These are phyloP conservation scores for Cudoniella acicularis DNA, from an alignment of 495 filamentous ascomycete genomes.

Conservation along the genomic window DNA sequence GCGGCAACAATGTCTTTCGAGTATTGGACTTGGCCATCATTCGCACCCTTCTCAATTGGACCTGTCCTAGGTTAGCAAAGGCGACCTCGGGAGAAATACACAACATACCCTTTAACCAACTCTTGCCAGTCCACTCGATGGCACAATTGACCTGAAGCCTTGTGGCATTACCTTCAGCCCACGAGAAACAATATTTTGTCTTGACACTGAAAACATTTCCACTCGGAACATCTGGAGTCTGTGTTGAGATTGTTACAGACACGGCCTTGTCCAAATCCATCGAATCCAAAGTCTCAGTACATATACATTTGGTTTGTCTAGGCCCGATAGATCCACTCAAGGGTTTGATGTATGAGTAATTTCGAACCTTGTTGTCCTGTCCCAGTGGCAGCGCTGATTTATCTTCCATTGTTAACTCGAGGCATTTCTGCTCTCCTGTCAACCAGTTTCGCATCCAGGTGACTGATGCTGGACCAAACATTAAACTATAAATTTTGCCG, in stretches of 20 bases:
- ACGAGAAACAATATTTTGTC: constrained; percentile 90
- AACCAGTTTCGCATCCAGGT: constrained; percentile 83
- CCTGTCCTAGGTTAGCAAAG: constrained; percentile 38
- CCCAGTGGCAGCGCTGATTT: constrained; percentile 63
- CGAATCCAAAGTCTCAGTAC: constrained; percentile 73
- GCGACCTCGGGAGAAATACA: neutral
- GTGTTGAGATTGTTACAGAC: constrained; percentile 71
- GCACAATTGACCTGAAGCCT: constrained; percentile 79
- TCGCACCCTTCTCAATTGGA: constrained; percentile 92
- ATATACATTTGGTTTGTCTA: constrained; percentile 92
- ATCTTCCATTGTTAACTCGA: constrained; percentile 80
- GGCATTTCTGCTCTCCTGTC: constrained; percentile 80
- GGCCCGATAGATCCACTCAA: constrained; percentile 80
- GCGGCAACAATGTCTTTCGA: constrained; percentile 69
- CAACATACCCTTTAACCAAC: constrained; percentile 87
- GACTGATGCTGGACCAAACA: constrained; percentile 77
- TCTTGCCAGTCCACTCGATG: constrained; percentile 96
- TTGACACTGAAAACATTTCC: constrained; percentile 89
- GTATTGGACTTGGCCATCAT: constrained; percentile 82
- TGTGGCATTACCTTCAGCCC: constrained; percentile 82
- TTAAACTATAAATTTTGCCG: constrained; percentile 83
- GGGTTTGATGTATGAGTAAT: constrained; percentile 89
- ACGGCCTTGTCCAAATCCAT: constrained; percentile 86
- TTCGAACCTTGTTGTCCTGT: constrained; percentile 65
- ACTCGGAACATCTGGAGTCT: constrained; percentile 92